Base-by-base conservation (phyloP, 805 yeast genomes). In the Tetrapisispora taiwanensis region DNA sequence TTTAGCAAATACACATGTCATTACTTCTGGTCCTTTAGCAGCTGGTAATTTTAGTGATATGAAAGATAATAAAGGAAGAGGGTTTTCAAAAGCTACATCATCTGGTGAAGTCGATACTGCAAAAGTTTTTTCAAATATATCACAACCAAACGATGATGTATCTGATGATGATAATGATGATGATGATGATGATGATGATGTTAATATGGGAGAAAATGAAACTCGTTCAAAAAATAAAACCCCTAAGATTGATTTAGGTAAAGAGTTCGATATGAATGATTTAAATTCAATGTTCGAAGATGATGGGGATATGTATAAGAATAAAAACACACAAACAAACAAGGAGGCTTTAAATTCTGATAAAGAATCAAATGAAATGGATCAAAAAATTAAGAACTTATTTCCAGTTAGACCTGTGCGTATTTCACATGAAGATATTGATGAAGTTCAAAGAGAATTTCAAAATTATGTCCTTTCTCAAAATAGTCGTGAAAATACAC, bases 351-450 rank as follows among this genome's bases (percentile, higher is more conserved):
- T 43, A 8, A 22, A 8, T 22, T 22, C 26, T 4, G 55, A 48
- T 7, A 62, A 61, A 22, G 62, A 58, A 20, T 22, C 39, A n/a
- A 15, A 24, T 17, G 22, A 37, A 28, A 3, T 18, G 12, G 17
- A 17, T 9, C 15, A 8, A 27, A 26, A 37, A 26, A 17, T 28
- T 10, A 60, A 59, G 30, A 56, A 56, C 17, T 59, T 81, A 28
- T 81, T 83, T 67, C 90, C 90, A 0, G 80, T 83, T 4, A 73
- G 88, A 52, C 85, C 90, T 1, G 69, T 69, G 9, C 71, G 87
- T 61, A 65, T 68, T 10, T 72, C 69, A 28, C 72, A 68, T 43
- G 66, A 62, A 31, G 72, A 63, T n/a, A 57, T 66, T 14, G 65
- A 59, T 4, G 47, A 58, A 1, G 58, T 66, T 18, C 67, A 69